Evolutionary conservation across 2,329 filamentous ascomycete species (phyloP).

Genomic region (Colletotrichum sp.): DNA sequence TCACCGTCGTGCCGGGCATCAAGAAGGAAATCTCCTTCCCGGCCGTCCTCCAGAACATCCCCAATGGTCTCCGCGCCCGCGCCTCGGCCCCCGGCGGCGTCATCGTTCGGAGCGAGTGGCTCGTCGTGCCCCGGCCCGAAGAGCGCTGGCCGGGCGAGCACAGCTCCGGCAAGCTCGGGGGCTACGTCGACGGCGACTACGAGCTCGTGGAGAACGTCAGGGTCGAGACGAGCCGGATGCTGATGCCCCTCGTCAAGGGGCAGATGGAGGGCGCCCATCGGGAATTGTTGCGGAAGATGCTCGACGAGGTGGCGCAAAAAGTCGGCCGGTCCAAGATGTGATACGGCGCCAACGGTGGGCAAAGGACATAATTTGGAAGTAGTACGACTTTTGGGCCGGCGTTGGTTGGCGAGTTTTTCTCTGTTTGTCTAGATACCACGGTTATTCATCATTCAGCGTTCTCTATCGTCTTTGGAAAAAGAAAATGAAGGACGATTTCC

Average conservation of each 20-base stretch:
- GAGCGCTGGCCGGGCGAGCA: constrained; percentile 20
- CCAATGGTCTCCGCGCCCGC: constrained; percentile 45
- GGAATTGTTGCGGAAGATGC: constrained; percentile 33
- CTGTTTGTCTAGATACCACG: constrained; percentile 9
- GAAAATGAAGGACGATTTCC: neutral
- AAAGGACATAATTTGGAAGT: neutral
- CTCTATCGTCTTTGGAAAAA: neutral
- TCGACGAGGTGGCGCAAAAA: constrained; percentile 32
- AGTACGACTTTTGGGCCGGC: neutral
- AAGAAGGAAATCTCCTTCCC: constrained; percentile 45
- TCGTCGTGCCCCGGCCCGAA: constrained; percentile 25
- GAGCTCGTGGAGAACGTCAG: constrained; percentile 36
- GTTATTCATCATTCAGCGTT: neutral
- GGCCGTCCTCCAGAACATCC: constrained; percentile 47
- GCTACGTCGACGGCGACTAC: constrained; percentile 29
- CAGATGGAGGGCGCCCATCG: constrained; percentile 32
- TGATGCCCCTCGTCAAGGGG: constrained; percentile 39
- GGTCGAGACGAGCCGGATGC: constrained; percentile 36
- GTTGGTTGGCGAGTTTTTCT: neutral
- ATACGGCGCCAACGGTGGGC: neutral
- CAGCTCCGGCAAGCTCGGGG: neutral
- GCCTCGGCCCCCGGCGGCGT: constrained; percentile 48
- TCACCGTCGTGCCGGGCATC: constrained; percentile 42
- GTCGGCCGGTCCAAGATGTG: constrained; percentile 8
- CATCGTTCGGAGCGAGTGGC: constrained; percentile 43